Evolutionary conservation across 2,329 filamentous ascomycete species (phyloP).

Genomic region (Sclerotinia subarctica): DNA sequence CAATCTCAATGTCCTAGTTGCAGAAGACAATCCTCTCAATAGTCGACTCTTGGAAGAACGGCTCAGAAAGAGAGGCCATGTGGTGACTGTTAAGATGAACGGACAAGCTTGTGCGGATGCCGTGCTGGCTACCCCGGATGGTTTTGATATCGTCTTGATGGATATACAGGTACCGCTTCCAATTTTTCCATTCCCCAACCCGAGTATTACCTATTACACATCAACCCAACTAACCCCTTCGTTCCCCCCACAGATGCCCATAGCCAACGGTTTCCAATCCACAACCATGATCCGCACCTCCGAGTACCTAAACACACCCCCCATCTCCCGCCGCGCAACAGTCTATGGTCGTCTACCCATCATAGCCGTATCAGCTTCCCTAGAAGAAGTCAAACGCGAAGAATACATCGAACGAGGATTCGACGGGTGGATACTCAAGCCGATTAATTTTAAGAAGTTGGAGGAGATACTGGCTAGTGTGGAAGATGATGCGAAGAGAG

Average conservation of each 20-base stretch:
- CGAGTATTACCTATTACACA: background rate
- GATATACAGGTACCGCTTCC: slow-evolving; percentile 71
- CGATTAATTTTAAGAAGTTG: slow-evolving; percentile 75
- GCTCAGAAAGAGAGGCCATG: slow-evolving; percentile 71
- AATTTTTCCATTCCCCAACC: background rate
- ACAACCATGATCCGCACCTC: slow-evolving; percentile 78
- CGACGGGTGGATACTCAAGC: slow-evolving; percentile 88
- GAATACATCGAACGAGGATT: slow-evolving; percentile 76
- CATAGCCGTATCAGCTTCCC: slow-evolving; percentile 81
- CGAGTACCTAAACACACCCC: slow-evolving; percentile 48
- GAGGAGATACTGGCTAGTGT: slow-evolving; percentile 68
- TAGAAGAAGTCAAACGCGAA: slow-evolving; percentile 58
- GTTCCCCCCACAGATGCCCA: slow-evolving; percentile 69
- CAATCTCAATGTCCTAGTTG: slow-evolving; percentile 62
- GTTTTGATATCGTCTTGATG: slow-evolving; percentile 82
- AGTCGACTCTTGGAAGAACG: slow-evolving; percentile 77
- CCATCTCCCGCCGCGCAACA: slow-evolving; percentile 45
- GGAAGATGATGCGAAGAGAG: slow-evolving; percentile 54
- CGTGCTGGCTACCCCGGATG: slow-evolving; percentile 59
- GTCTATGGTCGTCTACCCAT: slow-evolving; percentile 69
- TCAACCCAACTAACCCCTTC: background rate
- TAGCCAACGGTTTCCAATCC: slow-evolving; percentile 77
- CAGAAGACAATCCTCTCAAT: slow-evolving; percentile 87
- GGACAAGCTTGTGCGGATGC: slow-evolving; percentile 77
- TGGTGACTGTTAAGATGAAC: slow-evolving; percentile 70